Conservation (phyloP, 257 asterid genomes). For the Solanum lignicaule region DNA sequence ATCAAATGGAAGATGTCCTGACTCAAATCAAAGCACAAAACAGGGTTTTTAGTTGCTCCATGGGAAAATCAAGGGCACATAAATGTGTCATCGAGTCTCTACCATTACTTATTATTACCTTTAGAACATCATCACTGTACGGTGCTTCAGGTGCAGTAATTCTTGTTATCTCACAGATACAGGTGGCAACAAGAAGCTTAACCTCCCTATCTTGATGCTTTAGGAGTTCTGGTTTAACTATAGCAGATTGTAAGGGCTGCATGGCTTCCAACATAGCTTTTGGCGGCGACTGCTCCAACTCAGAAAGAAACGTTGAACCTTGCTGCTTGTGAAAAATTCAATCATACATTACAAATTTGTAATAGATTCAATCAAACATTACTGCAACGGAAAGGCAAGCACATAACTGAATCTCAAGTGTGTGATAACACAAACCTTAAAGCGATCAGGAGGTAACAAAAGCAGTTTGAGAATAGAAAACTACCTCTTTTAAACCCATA, state of each 20-base stretch:
- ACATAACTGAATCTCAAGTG: neutral
- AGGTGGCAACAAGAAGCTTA: slow-evolving; percentile 84
- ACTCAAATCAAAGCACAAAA: slow-evolving; percentile 15
- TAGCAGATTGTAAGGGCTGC: slow-evolving; percentile 70
- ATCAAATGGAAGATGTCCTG: slow-evolving; percentile 91
- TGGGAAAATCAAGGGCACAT: neutral
- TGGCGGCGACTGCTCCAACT: slow-evolving; percentile 85
- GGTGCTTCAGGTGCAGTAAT: slow-evolving; percentile 99
- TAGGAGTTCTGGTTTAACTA: slow-evolving; percentile 76
- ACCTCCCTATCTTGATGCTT: slow-evolving; percentile 94
- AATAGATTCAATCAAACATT: neutral
- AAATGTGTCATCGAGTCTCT: neutral
- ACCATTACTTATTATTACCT: slow-evolving; percentile 37
- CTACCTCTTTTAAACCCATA: neutral
- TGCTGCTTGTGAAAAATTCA: slow-evolving; percentile 52
- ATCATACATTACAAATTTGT: neutral
- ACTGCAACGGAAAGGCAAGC: neutral
- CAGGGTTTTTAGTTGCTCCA: neutral
- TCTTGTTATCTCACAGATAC: slow-evolving; percentile 93
- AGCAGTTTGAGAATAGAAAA: neutral
- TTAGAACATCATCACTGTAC: slow-evolving; percentile 66
- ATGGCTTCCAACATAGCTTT: slow-evolving; percentile 62
- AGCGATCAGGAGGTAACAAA: neutral
- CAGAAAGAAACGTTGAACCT: slow-evolving; percentile 71
- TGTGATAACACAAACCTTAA: neutral